phyloP scores from a whole-genome alignment of 2,329 filamentous ascomycete genomes.

The Macrophomina tecta region DNA sequence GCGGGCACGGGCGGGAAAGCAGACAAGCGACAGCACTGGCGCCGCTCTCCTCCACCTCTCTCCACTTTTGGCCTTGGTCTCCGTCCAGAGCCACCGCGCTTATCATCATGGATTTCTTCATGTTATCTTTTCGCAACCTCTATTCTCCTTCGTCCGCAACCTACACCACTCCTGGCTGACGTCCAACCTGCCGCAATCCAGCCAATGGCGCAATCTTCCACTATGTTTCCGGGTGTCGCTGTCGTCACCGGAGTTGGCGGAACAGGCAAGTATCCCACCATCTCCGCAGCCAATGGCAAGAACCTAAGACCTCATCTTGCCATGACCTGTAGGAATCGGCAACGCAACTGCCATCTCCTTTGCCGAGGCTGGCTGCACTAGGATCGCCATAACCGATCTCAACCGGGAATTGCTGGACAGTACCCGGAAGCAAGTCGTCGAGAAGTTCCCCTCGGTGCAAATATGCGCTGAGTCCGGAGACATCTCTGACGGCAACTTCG shows the following conservation, averaged over 20 bases:
- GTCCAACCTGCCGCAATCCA: neutral
- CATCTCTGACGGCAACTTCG: slow-evolving; percentile 55
- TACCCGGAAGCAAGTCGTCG: slow-evolving; percentile 43
- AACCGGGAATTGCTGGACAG: slow-evolving; percentile 49
- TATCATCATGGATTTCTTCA: slow-evolving; percentile 4
- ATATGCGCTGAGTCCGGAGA: slow-evolving; percentile 52
- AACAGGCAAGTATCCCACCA: slow-evolving; percentile 34
- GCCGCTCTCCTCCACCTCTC: slow-evolving; percentile 9
- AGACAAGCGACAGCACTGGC: neutral
- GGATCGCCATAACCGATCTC: slow-evolving; percentile 62
- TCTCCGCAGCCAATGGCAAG: neutral
- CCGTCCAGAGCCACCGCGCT: neutral
- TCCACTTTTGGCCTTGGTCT: slow-evolving; percentile 10
- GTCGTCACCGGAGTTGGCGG: slow-evolving; percentile 44
- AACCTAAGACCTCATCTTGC: slow-evolving; percentile 9
- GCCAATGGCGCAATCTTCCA: slow-evolving; percentile 1
- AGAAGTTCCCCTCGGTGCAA: slow-evolving; percentile 42
- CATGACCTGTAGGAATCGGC: slow-evolving; percentile 56
- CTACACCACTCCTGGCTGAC: neutral
- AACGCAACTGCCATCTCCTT: slow-evolving; percentile 60
- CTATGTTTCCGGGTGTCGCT: slow-evolving; percentile 38
- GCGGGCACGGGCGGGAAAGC: neutral
- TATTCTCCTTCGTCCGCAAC: neutral
- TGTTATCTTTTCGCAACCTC: neutral
- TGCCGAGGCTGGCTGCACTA: slow-evolving; percentile 56